Evolutionary conservation across 2,329 filamentous ascomycete species (phyloP).

Genomic region (Pochonia chlamydosporia): DNA sequence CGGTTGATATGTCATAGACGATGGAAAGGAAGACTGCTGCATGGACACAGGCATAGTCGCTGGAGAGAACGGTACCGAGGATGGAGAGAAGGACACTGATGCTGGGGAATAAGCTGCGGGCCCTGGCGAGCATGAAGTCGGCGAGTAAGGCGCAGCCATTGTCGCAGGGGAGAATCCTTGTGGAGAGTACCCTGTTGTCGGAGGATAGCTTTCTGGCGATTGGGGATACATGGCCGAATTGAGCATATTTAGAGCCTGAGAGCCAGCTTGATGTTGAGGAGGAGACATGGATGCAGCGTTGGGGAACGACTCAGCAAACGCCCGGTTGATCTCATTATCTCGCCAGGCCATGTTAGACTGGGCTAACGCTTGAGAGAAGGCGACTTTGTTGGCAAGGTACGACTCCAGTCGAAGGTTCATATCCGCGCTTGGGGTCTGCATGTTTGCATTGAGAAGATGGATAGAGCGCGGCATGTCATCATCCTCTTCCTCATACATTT

Average conservation of each 20-base stretch:
- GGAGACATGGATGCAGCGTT: slow-evolving; percentile 23
- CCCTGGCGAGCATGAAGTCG: slow-evolving; percentile 1
- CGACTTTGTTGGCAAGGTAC: slow-evolving; percentile 36
- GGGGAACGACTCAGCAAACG: slow-evolving; percentile 42
- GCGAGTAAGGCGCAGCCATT: too few species aligned
- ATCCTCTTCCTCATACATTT: slow-evolving; percentile 95
- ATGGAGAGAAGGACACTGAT: too few species aligned
- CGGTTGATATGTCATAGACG: not conserved
- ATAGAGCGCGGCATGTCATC: slow-evolving; percentile 69
- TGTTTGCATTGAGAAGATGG: slow-evolving; percentile 54
- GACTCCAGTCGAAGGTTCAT: slow-evolving; percentile 56
- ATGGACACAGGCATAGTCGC: not conserved
- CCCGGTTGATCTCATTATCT: slow-evolving; percentile 39
- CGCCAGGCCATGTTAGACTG: slow-evolving; percentile 31
- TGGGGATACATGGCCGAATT: slow-evolving; percentile 2
- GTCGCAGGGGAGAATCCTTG: not conserved
- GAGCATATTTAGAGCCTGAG: slow-evolving; percentile 11
- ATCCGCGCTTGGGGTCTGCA: slow-evolving; percentile 53
- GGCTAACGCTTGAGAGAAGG: slow-evolving; percentile 35
- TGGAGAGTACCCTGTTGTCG: not conserved
- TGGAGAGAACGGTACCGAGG: not conserved
- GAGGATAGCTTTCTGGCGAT: slow-evolving; percentile 3
- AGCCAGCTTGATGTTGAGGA: slow-evolving; percentile 2
- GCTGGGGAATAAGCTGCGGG: not conserved
- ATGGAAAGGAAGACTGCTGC: not conserved